Percentiles rank a stretch among this genome's conserved stretches.
Evolutionary conservation across 1,284 basidiomycete genomes (phyloP).

Genomic region (Ustilago sp.): DNA sequence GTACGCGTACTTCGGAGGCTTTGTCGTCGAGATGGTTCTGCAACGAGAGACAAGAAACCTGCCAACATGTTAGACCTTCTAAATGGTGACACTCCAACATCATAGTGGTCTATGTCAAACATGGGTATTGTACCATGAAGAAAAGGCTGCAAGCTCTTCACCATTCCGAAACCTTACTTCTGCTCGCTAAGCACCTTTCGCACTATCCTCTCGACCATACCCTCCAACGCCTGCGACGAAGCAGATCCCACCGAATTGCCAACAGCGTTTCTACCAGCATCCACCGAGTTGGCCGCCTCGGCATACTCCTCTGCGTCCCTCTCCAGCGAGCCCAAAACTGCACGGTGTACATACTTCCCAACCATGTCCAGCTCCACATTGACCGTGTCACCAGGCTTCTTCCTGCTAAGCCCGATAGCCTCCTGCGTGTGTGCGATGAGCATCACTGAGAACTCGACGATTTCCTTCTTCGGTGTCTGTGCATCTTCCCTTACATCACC

Average conservation of each 20-base stretch:
- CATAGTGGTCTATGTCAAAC: background rate
- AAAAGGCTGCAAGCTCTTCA: background rate
- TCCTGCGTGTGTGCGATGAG: constrained; percentile 69
- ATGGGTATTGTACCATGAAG: background rate
- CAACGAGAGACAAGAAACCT: background rate
- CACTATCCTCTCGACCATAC: constrained; percentile 54
- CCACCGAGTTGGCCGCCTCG: constrained; percentile 25
- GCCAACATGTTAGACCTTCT: constrained; percentile 18
- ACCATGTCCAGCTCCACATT: constrained; percentile 69
- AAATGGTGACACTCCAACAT: background rate
- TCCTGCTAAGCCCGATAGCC: constrained; percentile 63
- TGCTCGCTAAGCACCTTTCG: constrained; percentile 49
- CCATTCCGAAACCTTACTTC: constrained; percentile 11
- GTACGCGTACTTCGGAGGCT: background rate
- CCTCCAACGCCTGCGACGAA: constrained; percentile 44
- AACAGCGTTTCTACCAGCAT: constrained; percentile 35
- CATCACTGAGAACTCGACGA: constrained; percentile 68
- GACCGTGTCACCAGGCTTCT: constrained; percentile 64
- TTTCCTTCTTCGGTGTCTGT: constrained; percentile 47
- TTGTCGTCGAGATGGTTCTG: background rate
- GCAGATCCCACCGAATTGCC: constrained; percentile 33
- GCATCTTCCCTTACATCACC: constrained; percentile 45
- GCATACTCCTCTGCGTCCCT: constrained; percentile 39
- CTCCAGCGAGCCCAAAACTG: constrained; percentile 55
- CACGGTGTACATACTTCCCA: constrained; percentile 67